Conservation (phyloP, 768 basidiomycete genomes). For the Calocybe indica region DNA sequence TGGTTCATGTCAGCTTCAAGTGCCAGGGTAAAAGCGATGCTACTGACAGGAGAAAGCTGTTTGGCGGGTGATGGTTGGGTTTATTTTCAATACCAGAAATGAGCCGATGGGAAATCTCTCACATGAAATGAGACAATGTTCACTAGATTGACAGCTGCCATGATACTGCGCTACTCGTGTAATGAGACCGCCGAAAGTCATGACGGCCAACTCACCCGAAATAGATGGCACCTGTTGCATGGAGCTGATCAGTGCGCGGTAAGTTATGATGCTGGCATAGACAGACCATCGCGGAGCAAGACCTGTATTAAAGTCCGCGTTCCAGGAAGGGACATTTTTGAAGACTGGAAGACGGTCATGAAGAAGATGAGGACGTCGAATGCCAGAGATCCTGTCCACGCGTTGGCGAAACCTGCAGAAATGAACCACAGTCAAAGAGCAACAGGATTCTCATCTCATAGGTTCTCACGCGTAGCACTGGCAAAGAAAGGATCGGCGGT, state of each 20-base stretch:
- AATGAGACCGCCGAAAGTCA: neutral
- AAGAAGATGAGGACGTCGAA: slow-evolving; percentile 36
- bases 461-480: slow-evolving; percentile 14
- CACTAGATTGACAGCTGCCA: slow-evolving; percentile 11
- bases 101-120: neutral
- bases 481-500: neutral
- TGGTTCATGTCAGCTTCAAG: no score
- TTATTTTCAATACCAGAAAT: no score
- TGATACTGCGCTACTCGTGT: slow-evolving; percentile 10
- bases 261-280: neutral
- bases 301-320: slow-evolving; percentile 20
- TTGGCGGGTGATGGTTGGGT: no score
- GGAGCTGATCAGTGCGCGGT: neutral
- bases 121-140: slow-evolving; percentile 19
- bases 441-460: neutral
- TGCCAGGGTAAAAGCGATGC: neutral
- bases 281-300: slow-evolving; percentile 39
- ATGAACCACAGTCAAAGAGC: neutral
- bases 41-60: slow-evolving; percentile 12
- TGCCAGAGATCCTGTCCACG: slow-evolving; percentile 33
- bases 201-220: slow-evolving; percentile 25
- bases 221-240: slow-evolving; percentile 29
- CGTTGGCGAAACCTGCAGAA: slow-evolving; percentile 23
- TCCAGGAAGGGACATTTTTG: slow-evolving; percentile 14
- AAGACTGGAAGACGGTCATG: slow-evolving; percentile 33